These are phyloP conservation scores for Podaxis mareebaensis DNA, from an alignment of 768 basidiomycete genomes.

Conservation along the genomic window DNA sequence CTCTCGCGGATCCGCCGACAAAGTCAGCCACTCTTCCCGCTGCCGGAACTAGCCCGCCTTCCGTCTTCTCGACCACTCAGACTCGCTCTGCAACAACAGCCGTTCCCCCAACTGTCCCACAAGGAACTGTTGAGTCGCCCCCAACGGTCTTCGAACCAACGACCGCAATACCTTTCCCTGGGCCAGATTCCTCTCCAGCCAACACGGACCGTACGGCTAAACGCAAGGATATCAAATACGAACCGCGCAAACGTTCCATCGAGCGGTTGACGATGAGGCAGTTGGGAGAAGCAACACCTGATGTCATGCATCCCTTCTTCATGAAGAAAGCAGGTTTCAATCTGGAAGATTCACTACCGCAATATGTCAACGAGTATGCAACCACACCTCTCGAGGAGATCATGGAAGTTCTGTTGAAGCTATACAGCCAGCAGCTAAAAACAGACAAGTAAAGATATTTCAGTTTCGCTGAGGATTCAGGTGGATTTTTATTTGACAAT, in stretches of 20 bases:
- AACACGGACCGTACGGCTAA: conserved; percentile 18
- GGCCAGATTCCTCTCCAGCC: conserved; percentile 6
- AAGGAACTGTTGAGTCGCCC: neutral
- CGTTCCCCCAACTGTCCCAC: conserved; percentile 5
- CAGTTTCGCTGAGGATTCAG: neutral
- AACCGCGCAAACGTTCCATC: conserved; percentile 60
- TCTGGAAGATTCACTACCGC: conserved; percentile 80
- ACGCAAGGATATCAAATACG: conserved; percentile 46
- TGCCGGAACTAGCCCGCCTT: conserved; percentile 19
- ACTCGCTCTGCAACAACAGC: conserved; percentile 21
- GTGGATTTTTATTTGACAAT: neutral
- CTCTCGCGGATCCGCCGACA: conserved; percentile 26
- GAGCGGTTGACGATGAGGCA: conserved; percentile 85
- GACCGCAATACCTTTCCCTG: conserved; percentile 11
- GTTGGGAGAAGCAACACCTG: conserved; percentile 85
- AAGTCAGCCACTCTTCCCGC: conserved; percentile 34
- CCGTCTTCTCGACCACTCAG: conserved; percentile 27
- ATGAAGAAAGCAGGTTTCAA: conserved; percentile 85
- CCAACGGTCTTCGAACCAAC: neutral
- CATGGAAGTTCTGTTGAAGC: conserved; percentile 72
- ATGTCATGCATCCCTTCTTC: conserved; percentile 86
- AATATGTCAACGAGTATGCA: conserved; percentile 86
- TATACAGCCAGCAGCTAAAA: conserved; percentile 73
- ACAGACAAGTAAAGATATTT: conserved; percentile 23
- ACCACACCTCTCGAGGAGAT: conserved; percentile 83